phyloP scores from a whole-genome alignment of 768 basidiomycete genomes.

The Termitomyces eurrhizus region DNA sequence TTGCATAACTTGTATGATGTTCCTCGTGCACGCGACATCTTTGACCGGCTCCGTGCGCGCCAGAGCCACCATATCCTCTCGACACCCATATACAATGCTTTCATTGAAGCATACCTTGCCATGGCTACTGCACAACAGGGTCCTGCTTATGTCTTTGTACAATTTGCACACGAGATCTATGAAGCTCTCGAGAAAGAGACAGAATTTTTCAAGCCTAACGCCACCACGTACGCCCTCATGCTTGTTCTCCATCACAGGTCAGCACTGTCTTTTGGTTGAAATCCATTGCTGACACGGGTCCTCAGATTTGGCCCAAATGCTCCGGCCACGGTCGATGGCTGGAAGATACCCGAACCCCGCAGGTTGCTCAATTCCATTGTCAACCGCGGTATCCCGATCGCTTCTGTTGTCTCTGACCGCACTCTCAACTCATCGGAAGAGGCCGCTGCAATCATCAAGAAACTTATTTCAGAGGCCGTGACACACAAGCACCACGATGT shows the following conservation, averaged over 20 bases:
- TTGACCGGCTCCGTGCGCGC: slow-evolving; percentile 52
- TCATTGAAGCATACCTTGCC: slow-evolving; percentile 60
- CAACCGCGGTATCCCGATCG: slow-evolving; percentile 44
- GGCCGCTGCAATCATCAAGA: slow-evolving; percentile 49
- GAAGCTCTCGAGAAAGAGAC: slow-evolving; percentile 45
- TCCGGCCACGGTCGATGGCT: slow-evolving; percentile 14
- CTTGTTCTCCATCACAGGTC: slow-evolving; percentile 56
- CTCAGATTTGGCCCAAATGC: slow-evolving; percentile 37
- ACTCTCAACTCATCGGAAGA: slow-evolving; percentile 51
- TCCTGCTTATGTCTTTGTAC: slow-evolving; percentile 51
- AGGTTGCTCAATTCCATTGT: slow-evolving; percentile 43
- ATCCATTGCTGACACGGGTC: background rate
- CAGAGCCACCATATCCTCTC: slow-evolving; percentile 28
- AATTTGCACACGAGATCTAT: slow-evolving; percentile 60
- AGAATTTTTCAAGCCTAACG: slow-evolving; percentile 47
- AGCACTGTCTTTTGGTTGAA: slow-evolving; percentile 12
- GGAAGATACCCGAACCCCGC: slow-evolving; percentile 19
- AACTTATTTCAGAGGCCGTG: slow-evolving; percentile 58
- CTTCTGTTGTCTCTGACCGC: slow-evolving; percentile 55
- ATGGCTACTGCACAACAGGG: slow-evolving; percentile 49
- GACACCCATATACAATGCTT: slow-evolving; percentile 59
- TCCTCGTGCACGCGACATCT: slow-evolving; percentile 69
- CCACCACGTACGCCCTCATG: slow-evolving; percentile 67
- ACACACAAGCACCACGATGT: slow-evolving; percentile 46
- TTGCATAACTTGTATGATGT: slow-evolving; percentile 74